phyloP scores from a whole-genome alignment of 805 yeast genomes.

The Barnettozyma salicaria region DNA sequence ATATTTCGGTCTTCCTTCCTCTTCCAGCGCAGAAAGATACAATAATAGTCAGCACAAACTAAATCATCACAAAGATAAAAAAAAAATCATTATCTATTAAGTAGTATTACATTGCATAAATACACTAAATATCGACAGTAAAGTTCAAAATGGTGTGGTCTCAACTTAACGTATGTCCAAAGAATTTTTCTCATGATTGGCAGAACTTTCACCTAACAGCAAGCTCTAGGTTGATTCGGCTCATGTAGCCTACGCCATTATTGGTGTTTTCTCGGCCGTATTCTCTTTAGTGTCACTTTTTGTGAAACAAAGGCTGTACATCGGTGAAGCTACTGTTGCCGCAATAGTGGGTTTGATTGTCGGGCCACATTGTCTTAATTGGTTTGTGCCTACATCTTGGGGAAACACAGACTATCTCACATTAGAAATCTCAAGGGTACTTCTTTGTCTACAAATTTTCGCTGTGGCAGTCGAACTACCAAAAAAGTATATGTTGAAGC shows the following conservation, averaged over 20 bases:
- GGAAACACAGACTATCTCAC: slow-evolving; percentile 80
- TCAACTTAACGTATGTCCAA: slow-evolving; percentile 7
- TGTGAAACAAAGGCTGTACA: slow-evolving; percentile 75
- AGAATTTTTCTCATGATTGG: neutral
- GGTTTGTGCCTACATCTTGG: slow-evolving; percentile 84
- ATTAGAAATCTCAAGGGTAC: slow-evolving; percentile 75
- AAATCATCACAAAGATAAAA: no score
- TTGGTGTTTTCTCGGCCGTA: slow-evolving; percentile 75
- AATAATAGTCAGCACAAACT: no score
- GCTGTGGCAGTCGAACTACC: slow-evolving; percentile 95
- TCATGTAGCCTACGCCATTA: slow-evolving; percentile 82
- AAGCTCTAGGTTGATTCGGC: slow-evolving; percentile 44
- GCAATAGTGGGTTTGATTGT: slow-evolving; percentile 78
- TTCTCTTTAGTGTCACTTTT: slow-evolving; percentile 78
- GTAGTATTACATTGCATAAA: neutral
- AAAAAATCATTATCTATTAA: no score
- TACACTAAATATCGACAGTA: neutral
- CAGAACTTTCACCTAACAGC: neutral
- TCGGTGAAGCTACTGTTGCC: slow-evolving; percentile 91
- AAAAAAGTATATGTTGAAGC: slow-evolving; percentile 77
- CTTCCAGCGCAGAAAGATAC: no score
- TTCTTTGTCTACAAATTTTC: slow-evolving; percentile 80
- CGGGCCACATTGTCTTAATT: slow-evolving; percentile 79
- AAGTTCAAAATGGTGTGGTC: slow-evolving; percentile 9
- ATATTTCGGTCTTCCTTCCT: no score